Conservation (phyloP, 441 rosid genomes). For the California macrophylla region DNA sequence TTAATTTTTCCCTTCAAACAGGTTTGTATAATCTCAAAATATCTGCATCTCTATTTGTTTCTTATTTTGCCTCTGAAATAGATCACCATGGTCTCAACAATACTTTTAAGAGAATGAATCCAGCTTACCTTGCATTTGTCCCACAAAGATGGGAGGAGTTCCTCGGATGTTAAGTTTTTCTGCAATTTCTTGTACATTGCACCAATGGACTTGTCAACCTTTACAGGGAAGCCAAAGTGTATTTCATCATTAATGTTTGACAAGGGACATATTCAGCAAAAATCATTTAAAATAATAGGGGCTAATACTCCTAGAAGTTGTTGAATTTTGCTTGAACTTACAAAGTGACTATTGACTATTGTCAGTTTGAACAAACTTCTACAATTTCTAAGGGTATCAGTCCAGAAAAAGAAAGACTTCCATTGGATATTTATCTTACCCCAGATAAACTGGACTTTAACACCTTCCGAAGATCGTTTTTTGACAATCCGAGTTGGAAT, state of each 20-base stretch:
- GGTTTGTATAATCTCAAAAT: not conserved
- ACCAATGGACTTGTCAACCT: constrained; percentile 86
- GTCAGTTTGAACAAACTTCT: too few relatives aligned
- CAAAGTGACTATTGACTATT: too few relatives aligned
- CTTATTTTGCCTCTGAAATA: not conserved
- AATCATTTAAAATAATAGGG: too few relatives aligned
- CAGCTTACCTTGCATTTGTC: constrained; percentile 88
- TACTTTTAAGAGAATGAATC: not conserved
- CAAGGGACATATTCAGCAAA: not conserved
- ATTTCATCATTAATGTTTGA: constrained; percentile 1
- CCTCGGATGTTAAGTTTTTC: constrained; percentile 87
- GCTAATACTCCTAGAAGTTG: too few relatives aligned
- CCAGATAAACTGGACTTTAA: constrained; percentile 87
- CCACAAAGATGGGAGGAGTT: constrained; percentile 87
- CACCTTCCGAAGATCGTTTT: constrained; percentile 88
- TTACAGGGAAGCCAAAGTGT: constrained; percentile 7
- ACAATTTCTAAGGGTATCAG: too few relatives aligned
- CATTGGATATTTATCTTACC: constrained; percentile 34
- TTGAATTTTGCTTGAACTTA: too few relatives aligned
- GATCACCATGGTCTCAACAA: not conserved
- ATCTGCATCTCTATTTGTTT: not conserved
- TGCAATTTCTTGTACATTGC: constrained; percentile 94
- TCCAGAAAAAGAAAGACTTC: too few relatives aligned
- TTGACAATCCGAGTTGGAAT: constrained; percentile 89
- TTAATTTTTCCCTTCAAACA: not conserved